Evolutionary conservation across 1,284 basidiomycete species (phyloP), one percentile per base, ranked within the genome.

Genomic region (Irpex rosettiformis): DNA sequence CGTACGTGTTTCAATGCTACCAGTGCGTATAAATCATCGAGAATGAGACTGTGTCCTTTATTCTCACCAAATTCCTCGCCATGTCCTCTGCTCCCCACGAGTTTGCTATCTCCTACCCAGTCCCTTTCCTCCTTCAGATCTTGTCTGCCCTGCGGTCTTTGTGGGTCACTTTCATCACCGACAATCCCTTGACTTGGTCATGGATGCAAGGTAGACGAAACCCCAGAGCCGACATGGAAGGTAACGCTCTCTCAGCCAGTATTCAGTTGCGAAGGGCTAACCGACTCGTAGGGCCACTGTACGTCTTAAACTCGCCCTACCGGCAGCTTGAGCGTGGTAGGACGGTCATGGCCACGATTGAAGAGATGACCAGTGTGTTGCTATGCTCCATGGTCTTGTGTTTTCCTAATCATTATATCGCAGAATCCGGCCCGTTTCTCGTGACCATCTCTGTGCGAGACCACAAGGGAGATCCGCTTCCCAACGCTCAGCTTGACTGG

Each of bases 261-360:
- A 16, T 16, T 24, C 10, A 18, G 11, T 24, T 16, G 11, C 10
- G n/a, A n/a, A 10, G n/a, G n/a, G n/a, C n/a, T n/a, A n/a, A n/a
- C n/a, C n/a, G 11, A 33, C 16, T 13, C 49, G 25, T 59, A 72
- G 70, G 70, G 1, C 70, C 70, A 1, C 65, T 64, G 57, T 72
- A 69, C 57, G 57, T 70, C 22, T 10, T 61, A 13, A 66, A 64
- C 21, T 55, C 69, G 1, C 70, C 70, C 0, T 48, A 55, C 21
- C 62, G 67, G 24, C 59, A 67, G 49, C 54, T 70, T n/a, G 67
- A 62, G 10, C 62, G 64, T 5, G 70, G 70, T 1, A 70, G 68
- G 53, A 67, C 63, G 1, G 61, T 70, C 18, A 42, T 72, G 42
- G 67, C 70, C 3, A 58, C 65, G 16, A 16, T 49, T 3, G 61